Percentiles rank a stretch among this genome's conserved stretches.
These are phyloP conservation scores for Arbutus unedo DNA, from an alignment of 148 eudicot species.

Conservation along the genomic window DNA sequence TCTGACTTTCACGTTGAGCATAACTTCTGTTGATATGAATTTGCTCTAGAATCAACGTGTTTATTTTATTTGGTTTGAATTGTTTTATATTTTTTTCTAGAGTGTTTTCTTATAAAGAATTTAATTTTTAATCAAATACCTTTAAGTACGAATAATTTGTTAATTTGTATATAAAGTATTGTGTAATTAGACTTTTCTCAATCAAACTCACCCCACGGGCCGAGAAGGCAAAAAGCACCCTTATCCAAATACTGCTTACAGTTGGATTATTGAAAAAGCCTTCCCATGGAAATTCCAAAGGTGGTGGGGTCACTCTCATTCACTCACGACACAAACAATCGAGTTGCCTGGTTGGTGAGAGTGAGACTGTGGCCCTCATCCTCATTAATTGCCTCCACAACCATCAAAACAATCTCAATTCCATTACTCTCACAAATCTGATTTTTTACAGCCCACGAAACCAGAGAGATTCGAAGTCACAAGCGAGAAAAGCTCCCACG, in stretches of 20 bases:
- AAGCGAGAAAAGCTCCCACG: background rate
- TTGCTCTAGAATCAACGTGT: no score
- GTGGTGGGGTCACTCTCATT: background rate
- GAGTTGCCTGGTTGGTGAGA: slow-evolving; percentile 8
- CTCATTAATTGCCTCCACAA: background rate
- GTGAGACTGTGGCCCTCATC: background rate
- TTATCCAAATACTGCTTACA: background rate
- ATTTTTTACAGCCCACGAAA: background rate
- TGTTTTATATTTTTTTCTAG: no score
- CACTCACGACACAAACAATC: background rate
- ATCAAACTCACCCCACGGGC: background rate
- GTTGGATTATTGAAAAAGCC: background rate
- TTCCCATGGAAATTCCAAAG: background rate
- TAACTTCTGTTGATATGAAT: no score
- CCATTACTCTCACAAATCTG: background rate
- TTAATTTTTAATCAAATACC: no score
- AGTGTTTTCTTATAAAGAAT: no score
- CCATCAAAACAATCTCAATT: background rate
- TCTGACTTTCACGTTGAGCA: no score
- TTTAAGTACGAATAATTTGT: no score
- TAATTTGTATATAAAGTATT: no score
- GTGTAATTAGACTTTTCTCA: no score
- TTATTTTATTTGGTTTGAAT: no score
- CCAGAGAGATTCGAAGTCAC: background rate
- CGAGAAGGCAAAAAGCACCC: background rate